Evolutionary conservation across 495 filamentous ascomycete genomes (phyloP).

Genomic region (Cetradonia linearis): DNA sequence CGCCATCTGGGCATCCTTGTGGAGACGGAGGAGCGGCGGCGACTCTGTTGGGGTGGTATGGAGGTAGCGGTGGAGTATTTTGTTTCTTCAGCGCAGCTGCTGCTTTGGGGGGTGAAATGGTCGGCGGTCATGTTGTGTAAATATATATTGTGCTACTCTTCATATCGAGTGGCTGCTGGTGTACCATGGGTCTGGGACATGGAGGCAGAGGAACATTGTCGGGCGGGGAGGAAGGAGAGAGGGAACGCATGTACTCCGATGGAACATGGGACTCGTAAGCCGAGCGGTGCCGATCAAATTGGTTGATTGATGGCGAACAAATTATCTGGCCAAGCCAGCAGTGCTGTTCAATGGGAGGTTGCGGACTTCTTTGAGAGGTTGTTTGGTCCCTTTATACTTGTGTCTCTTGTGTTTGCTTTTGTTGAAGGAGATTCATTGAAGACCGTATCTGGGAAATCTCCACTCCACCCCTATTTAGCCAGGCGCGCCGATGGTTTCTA

Average conservation of each 20-base stretch:
- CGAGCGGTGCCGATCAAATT: background rate
- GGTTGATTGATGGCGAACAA: background rate
- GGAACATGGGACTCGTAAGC: background rate
- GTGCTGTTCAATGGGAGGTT: background rate
- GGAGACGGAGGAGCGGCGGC: background rate
- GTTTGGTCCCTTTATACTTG: background rate
- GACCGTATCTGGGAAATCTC: too few relatives aligned
- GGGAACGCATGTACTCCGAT: too few relatives aligned
- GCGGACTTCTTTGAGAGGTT: background rate
- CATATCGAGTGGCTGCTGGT: background rate
- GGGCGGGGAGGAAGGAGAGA: background rate
- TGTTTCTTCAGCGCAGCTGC: background rate
- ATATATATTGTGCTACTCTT: background rate
- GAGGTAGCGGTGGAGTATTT: background rate
- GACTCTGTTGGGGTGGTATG: background rate
- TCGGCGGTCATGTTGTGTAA: background rate
- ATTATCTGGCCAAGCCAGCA: too few relatives aligned
- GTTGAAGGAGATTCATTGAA: too few relatives aligned
- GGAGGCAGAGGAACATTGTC: background rate
- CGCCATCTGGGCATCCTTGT: constrained; percentile 16
- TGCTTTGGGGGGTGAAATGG: background rate
- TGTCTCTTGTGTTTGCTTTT: background rate
- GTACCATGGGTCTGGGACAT: background rate
- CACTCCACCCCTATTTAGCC: too few relatives aligned
- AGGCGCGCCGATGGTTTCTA: too few relatives aligned